Evolutionary conservation across 2,329 filamentous ascomycete genomes (phyloP).

Genomic region (Xylariaceae sp.): DNA sequence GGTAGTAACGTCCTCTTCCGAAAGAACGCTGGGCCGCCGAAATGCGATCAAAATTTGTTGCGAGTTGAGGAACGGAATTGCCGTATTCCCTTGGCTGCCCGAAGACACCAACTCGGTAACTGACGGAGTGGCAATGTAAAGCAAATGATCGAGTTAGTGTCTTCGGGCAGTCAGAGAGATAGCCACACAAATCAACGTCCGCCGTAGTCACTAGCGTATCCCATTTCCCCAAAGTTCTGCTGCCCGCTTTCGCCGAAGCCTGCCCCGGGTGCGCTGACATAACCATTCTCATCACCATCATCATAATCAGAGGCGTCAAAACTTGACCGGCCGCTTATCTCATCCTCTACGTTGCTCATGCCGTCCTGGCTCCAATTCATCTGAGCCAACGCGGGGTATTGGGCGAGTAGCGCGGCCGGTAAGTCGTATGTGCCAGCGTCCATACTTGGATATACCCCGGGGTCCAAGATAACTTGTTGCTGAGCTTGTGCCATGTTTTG

Average conservation of each 20-base stretch:
- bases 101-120: too few species aligned
- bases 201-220: constrained; percentile 52
- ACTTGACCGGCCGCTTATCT: constrained; percentile 72
- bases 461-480: constrained; percentile 38
- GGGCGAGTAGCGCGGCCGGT: constrained; percentile 82
- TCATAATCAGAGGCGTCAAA: constrained; percentile 79
- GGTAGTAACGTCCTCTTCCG: constrained; percentile 3
- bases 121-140: too few species aligned
- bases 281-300: constrained; percentile 67
- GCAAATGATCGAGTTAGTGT: too few species aligned
- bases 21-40: constrained; percentile 7
- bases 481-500: constrained; percentile 62
- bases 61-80: constrained; percentile 3
- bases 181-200: constrained; percentile 33
- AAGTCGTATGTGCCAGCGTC: constrained; percentile 63
- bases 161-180: not conserved
- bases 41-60: constrained; percentile 4
- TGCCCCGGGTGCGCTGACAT: constrained; percentile 59
- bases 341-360: constrained; percentile 70
- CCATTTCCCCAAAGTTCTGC: constrained; percentile 53
- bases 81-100: too few species aligned
- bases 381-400: constrained; percentile 88
- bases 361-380: constrained; percentile 72
- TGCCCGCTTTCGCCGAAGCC: constrained; percentile 55
- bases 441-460: constrained; percentile 54